Conservation (phyloP, 2,329 filamentous ascomycete genomes). For the Nigrospora sphaerica region DNA sequence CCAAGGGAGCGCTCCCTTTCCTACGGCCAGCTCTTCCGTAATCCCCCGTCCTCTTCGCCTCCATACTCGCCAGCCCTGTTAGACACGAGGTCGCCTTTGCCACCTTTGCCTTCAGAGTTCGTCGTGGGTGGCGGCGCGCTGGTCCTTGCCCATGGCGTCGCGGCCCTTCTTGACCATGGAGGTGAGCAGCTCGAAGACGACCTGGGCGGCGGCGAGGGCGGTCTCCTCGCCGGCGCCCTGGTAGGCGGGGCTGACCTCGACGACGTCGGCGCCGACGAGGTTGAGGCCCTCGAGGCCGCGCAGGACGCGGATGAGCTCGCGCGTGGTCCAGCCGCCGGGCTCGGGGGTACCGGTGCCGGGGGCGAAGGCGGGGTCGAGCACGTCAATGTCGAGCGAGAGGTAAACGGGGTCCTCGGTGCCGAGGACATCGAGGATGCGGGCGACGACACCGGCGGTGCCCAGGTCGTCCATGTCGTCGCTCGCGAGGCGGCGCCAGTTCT, state of each 20-base stretch:
- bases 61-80: too few relatives aligned
- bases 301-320: slow-evolving; percentile 79
- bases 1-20: too few relatives aligned
- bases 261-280: slow-evolving; percentile 81
- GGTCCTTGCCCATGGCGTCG: slow-evolving; percentile 20
- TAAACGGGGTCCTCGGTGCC: slow-evolving; percentile 75
- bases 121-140: background rate
- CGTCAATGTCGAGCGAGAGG: slow-evolving; percentile 70
- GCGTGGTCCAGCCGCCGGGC: slow-evolving; percentile 83
- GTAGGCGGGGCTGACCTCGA: slow-evolving; percentile 82
- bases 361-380: slow-evolving; percentile 58
- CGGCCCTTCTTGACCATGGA: slow-evolving; percentile 57
- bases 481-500: slow-evolving; percentile 75
- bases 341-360: slow-evolving; percentile 85
- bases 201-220: slow-evolving; percentile 74
- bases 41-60: too few relatives aligned
- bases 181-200: slow-evolving; percentile 80
- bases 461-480: slow-evolving; percentile 84
- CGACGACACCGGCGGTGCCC: slow-evolving; percentile 63
- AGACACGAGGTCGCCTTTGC: too few relatives aligned
- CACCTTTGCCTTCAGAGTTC: background rate
- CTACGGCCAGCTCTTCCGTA: too few relatives aligned
- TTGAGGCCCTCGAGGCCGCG: slow-evolving; percentile 77
- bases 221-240: slow-evolving; percentile 76
- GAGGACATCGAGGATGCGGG: slow-evolving; percentile 62